Evolutionary conservation across 495 filamentous ascomycete species (phyloP).

Genomic region (Bathelium albidoporum): DNA sequence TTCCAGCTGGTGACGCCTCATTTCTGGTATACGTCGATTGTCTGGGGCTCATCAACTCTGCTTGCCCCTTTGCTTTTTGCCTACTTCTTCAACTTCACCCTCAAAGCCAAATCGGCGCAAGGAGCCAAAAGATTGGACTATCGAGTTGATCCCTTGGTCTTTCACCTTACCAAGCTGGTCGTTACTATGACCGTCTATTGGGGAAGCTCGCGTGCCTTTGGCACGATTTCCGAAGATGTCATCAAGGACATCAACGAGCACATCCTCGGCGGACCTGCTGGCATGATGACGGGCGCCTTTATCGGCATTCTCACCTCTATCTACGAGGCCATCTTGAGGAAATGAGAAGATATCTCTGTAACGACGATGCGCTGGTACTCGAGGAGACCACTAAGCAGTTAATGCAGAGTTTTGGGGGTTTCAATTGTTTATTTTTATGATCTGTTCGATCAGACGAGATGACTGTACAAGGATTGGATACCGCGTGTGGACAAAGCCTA

Average conservation of each 20-base stretch:
- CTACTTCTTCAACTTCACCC: conserved; percentile 80
- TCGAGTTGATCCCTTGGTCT: conserved; percentile 72
- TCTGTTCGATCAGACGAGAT: neutral
- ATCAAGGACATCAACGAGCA: conserved; percentile 53
- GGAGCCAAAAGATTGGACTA: conserved; percentile 33
- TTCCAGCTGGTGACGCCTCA: conserved; percentile 63
- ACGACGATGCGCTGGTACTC: neutral
- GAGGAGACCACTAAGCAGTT: neutral
- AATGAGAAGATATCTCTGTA: conserved; percentile 31
- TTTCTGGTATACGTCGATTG: conserved; percentile 73
- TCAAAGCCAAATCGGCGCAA: conserved; percentile 22
- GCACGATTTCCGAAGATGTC: conserved; percentile 45
- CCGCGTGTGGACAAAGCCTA: neutral
- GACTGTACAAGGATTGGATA: neutral
- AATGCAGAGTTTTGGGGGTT: neutral
- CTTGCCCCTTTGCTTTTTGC: conserved; percentile 58
- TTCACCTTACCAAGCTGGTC: conserved; percentile 77
- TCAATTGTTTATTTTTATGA: neutral
- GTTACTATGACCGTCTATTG: conserved; percentile 65
- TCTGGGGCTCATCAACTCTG: conserved; percentile 68
- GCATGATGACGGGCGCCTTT: conserved; percentile 59
- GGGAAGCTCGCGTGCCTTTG: conserved; percentile 33
- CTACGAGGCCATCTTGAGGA: conserved; percentile 77
- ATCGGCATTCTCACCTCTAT: conserved; percentile 60
- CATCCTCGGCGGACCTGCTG: conserved; percentile 60